Base-by-base conservation (phyloP, 129 eudicot genomes). In the Cynara cardunculus region DNA sequence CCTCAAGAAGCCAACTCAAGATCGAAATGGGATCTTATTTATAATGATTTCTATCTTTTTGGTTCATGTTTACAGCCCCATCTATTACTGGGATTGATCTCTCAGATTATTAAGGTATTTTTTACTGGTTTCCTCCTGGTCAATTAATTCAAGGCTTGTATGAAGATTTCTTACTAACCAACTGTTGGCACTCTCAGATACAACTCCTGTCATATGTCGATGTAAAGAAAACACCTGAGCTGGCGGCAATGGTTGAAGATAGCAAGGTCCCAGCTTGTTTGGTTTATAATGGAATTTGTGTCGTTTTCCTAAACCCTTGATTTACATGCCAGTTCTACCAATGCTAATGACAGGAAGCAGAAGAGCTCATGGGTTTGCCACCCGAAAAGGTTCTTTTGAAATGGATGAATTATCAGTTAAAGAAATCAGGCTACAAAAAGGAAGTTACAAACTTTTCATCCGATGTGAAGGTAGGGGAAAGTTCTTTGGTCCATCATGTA, bases 101-200 rank as follows among this genome's bases (percentile, higher is more conserved):
- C 92, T 73, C 96, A 90, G 85, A 90, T 90, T 76, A 78, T 88
- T 27, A 90, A 90, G 96, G 96, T 90, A 82, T 82, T 21, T 21
- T 72, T 61, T 65, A 7, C 49, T 16, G 46, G 19, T 19, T 53
- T 69, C 64, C 31, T 37, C 14, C 41, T 66, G 22, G 39, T 71
- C 37, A 37, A 18, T n/a, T 65, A 72, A 46, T 41, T 41, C 8
- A 31, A 53, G 35, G 9, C 14, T 68, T 25, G 69, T 10, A 37
- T 46, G 44, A 74, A 39, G 11, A 16, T 19, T 13, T 77, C 9
- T 61, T 83, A 70, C 77, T 71, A 72, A 62, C 86, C 59, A 7
- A 37, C 71, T 19, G 32, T 61, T 82, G 53, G 31, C 73, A 59
- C 32, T 35, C 14, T 27, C 82, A 90, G 96, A 90, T 90, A 75